Evolutionary conservation across 108 stramenopile genomes (phyloP).

Genomic region (Fragilariopsis cylindrus): DNA sequence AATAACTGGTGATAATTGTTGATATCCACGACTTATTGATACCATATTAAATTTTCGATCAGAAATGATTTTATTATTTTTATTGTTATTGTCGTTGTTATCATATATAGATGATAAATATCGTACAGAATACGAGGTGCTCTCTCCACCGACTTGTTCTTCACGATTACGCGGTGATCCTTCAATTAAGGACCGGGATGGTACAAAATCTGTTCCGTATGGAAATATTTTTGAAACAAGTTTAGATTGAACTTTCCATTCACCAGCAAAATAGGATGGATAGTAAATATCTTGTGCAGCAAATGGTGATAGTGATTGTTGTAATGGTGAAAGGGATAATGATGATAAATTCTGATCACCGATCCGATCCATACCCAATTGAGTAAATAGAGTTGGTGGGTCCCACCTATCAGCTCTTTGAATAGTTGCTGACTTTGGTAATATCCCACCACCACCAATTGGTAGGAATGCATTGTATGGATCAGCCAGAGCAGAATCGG

Average conservation of each 20-base stretch:
- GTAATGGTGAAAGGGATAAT: conserved; percentile 30
- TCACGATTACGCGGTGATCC: conserved; percentile 50
- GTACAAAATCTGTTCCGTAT: conserved; percentile 43
- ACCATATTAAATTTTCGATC: conserved; percentile 52
- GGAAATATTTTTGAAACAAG: conserved; percentile 49
- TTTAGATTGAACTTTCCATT: conserved; percentile 49
- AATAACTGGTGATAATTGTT: conserved; percentile 41
- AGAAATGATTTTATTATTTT: conserved; percentile 42
- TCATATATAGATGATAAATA: conserved; percentile 47
- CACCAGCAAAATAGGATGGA: conserved; percentile 45
- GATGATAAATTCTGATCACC: neutral
- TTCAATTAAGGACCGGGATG: conserved; percentile 40
- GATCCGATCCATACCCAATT: conserved; percentile 30
- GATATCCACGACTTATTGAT: conserved; percentile 44
- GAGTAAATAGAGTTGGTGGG: conserved; percentile 9
- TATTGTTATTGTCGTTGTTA: neutral
- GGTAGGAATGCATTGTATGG: conserved; percentile 28
- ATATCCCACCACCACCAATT: conserved; percentile 18
- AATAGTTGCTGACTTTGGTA: conserved; percentile 16
- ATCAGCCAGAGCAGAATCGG: conserved; percentile 15
- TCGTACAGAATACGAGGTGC: conserved; percentile 36
- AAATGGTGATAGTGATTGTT: conserved; percentile 29
- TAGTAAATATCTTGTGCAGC: conserved; percentile 46
- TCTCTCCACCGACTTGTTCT: conserved; percentile 41
- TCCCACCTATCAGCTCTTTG: conserved; percentile 13